These are phyloP conservation scores for Trichoderma brevicompactum DNA, from an alignment of 2,329 filamentous ascomycete genomes.

Conservation along the genomic window DNA sequence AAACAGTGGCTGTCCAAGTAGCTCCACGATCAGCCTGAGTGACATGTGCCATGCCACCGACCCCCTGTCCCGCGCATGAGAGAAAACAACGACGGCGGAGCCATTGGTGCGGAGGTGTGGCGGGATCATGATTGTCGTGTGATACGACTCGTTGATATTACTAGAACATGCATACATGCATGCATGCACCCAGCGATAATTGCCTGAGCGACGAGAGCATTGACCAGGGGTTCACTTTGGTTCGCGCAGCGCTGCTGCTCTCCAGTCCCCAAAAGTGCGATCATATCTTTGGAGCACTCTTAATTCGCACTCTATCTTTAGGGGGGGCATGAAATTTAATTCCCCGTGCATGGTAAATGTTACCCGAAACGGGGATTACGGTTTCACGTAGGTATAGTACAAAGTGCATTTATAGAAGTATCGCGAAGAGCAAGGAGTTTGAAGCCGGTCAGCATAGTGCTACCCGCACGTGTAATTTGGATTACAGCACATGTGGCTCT, in stretches of 20 bases:
- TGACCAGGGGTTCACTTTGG: constrained; percentile 8
- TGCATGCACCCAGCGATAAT: neutral
- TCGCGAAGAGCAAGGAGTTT: neutral
- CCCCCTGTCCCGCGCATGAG: constrained; percentile 13
- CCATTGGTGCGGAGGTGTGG: neutral
- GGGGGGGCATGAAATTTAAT: constrained; percentile 14
- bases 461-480: constrained; percentile 6
- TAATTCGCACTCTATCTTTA: constrained; percentile 1
- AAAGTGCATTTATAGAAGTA: neutral
- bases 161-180: neutral
- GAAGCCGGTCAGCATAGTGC: too few species aligned
- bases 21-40: constrained; percentile 21
- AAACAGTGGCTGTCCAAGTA: constrained; percentile 2
- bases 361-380: neutral
- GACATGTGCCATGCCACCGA: constrained; percentile 12
- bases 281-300: neutral
- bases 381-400: neutral
- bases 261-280: neutral
- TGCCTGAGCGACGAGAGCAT: constrained; percentile 15
- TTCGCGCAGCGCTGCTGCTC: too few species aligned
- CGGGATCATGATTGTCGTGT: neutral
- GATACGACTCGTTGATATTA: neutral
- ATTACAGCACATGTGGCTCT: neutral
- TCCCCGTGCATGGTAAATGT: neutral
- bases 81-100: constrained; percentile 10